These are phyloP conservation scores for Zasmidium citrigriseum DNA, from an alignment of 2,329 filamentous ascomycete genomes.

Conservation along the genomic window DNA sequence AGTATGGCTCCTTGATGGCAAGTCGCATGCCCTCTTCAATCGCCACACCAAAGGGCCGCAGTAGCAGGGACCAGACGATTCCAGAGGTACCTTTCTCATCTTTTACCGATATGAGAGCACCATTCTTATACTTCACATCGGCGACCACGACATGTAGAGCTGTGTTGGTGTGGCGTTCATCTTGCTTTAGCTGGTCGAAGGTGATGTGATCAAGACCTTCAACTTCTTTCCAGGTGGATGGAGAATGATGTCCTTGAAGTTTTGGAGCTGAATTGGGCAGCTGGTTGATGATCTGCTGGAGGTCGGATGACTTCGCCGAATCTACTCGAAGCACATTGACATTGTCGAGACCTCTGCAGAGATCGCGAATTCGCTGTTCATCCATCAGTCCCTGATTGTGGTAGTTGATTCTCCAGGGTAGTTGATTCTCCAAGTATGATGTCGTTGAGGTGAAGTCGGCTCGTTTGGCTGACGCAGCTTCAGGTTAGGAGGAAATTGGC, in stretches of 20 bases:
- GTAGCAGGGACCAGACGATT: conserved; percentile 9
- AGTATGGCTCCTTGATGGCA: conserved; percentile 11
- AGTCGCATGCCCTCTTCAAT: not conserved
- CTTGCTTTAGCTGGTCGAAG: not conserved
- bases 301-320: not conserved
- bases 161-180: not conserved
- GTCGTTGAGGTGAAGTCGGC: too few relatives aligned
- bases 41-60: conserved; percentile 4
- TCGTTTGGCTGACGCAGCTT: too few relatives aligned
- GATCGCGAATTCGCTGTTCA: conserved; percentile 1
- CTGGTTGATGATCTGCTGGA: not conserved
- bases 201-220: not conserved
- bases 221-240: not conserved
- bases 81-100: not conserved
- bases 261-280: not conserved
- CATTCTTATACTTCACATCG: not conserved
- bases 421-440: too few relatives aligned
- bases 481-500: not conserved
- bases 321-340: not conserved
- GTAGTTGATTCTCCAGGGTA: not conserved
- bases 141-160: not conserved
- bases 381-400: too few relatives aligned
- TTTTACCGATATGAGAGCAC: not conserved
- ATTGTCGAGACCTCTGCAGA: not conserved
- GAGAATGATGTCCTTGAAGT: conserved; percentile 2